Base-by-base conservation (phyloP, 495 filamentous ascomycete genomes). In the Articulospora tetracladia region DNA sequence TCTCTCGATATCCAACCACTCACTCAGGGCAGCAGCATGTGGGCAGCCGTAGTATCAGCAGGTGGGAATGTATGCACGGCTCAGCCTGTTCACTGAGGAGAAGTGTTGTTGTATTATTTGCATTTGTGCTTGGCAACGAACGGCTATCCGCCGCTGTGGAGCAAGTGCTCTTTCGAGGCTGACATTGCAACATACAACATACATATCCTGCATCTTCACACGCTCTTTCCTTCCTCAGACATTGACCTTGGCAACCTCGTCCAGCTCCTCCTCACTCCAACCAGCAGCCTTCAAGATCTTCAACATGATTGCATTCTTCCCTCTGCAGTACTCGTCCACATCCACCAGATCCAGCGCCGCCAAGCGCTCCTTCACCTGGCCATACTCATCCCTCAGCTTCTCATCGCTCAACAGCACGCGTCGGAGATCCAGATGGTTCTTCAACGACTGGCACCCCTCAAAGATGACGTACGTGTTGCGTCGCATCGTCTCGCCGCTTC, bases 311-410 rank as follows among this genome's bases (percentile, higher is more conserved):
- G 58, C 53, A 58, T 57, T 63, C 58, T 67, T 64, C 3, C 46
- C 64, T 15, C 22, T 25, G 30, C 47, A 55, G 20, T 67, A 67
- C 53, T 57, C 61, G 11, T 56, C 61, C 17, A 64, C 24, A 58
- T 59, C 46, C 17, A 12, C 8, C 15, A 61, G 12, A 3, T 60
- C 64, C 23, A 15, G 26, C 17, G 30, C 27, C 0, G 51, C 61
- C 41, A 67, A 24, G 2, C 13, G 28, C 20, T 13, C 26, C 54
- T 67, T 67, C 13, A 61, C 53, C 20, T 54, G 36, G 19, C 53
- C 58, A 56, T 67, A 67, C 36, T 67, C 64, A 0, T 64, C 58
- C 26, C 71, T 59, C 39, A 74, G 30, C 3, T 58, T 69, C 1
- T 64, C 56, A 44, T 69, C 56, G 2, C 66, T 59, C 1, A 57